Base-by-base conservation (phyloP, 805 yeast species). In the Starmerella asiatica region DNA sequence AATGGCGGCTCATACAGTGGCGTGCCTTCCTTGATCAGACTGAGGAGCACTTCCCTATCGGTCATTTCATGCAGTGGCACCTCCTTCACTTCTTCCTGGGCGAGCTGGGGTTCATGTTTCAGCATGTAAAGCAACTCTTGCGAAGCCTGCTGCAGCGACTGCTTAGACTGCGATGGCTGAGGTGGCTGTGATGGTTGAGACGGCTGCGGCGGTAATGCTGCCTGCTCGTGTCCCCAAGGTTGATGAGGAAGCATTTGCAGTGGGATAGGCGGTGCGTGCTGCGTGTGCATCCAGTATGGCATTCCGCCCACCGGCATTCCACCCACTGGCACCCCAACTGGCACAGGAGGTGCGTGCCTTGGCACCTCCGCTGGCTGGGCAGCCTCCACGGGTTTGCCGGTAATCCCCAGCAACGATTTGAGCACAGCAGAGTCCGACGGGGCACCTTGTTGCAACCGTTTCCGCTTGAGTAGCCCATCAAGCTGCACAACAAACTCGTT, bases 341-440 rank as follows among this genome's bases (percentile, higher is more conserved):
- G n/a, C n/a, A n/a, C n/a, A n/a, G n/a, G n/a, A n/a, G n/a, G n/a
- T n/a, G n/a, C n/a, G n/a, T n/a, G n/a, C n/a, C n/a, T n/a, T n/a
- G n/a, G n/a, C n/a, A n/a, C n/a, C n/a, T n/a, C n/a, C n/a, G n/a
- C n/a, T n/a, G n/a, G n/a, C 9, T 11, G 7, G 26, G 9, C 26
- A 23, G 26, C 26, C 26, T 7, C 26, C 26, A 11, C 41, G 1
- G 39, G 18, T 7, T 16, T 26, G n/a, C 16, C 26, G 9, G 38
- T 16, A 21, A 52, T 53, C 8, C 61, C 61, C 16, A 57, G 52
- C 36, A 56, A 38, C 29, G 51, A 51, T 42, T 53, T 50, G 40
- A 58, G 49, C 3, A 59, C 60, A 3, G 44, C 38, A 4, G 60
- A 34, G 40, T 58, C 59, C 21, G 49, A 27, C 26, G 44, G 43